Conservation (phyloP, 306 rosid species). For the Quercus engelmannii region DNA sequence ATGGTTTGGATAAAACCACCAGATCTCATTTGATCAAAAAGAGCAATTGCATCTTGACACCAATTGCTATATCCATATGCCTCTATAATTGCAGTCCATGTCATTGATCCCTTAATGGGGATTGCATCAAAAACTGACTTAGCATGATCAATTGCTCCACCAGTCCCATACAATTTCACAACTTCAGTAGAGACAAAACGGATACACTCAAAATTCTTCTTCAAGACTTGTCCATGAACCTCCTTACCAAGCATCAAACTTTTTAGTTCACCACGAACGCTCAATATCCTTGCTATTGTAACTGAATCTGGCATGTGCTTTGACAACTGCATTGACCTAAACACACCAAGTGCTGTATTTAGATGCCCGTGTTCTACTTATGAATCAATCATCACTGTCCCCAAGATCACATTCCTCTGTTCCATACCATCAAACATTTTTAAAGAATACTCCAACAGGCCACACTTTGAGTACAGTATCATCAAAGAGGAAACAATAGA, state of each 20-base stretch:
- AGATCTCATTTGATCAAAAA: constrained; percentile 51
- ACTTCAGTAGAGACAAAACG: constrained; percentile 62
- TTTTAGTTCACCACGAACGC: constrained; percentile 47
- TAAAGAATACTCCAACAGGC: constrained; percentile 45
- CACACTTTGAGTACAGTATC: constrained; percentile 75
- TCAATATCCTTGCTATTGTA: constrained; percentile 55
- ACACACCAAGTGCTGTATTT: constrained; percentile 47
- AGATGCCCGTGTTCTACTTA: constrained; percentile 37
- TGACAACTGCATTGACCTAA: constrained; percentile 63
- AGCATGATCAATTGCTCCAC: constrained; percentile 49
- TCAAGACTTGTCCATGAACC: constrained; percentile 69
- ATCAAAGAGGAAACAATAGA: constrained; percentile 60
- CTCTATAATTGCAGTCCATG: constrained; percentile 77
- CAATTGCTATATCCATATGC: constrained; percentile 48
- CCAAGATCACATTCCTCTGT: constrained; percentile 54
- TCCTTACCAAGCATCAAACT: constrained; percentile 63
- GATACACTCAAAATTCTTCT: constrained; percentile 41
- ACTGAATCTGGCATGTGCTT: constrained; percentile 67
- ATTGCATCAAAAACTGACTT: constrained; percentile 46
- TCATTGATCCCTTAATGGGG: constrained; percentile 66
- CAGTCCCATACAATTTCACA: constrained; percentile 58
- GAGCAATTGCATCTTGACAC: constrained; percentile 48
- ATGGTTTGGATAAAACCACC: constrained; percentile 46
- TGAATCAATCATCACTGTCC: constrained; percentile 85
- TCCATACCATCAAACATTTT: constrained; percentile 55